Evolutionary conservation across 2,329 filamentous ascomycete species (phyloP).

Genomic region (Claviceps capensis): DNA sequence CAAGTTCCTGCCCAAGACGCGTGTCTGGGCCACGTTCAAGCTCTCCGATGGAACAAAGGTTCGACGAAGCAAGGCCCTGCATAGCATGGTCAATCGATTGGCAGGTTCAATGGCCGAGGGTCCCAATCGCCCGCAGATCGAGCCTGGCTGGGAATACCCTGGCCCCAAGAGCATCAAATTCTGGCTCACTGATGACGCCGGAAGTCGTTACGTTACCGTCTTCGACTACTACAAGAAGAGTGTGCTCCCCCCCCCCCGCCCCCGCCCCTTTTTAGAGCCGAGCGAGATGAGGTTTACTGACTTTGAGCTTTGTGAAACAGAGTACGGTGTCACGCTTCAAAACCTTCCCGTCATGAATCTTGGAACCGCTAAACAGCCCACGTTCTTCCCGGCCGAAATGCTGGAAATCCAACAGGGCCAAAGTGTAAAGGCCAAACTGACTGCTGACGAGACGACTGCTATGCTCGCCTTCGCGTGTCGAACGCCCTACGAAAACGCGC

Average conservation of each 20-base stretch:
- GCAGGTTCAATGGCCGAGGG: slow-evolving; percentile 5
- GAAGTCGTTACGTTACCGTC: slow-evolving; percentile 22
- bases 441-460: slow-evolving; percentile 41
- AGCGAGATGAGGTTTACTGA: neutral
- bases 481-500: slow-evolving; percentile 49
- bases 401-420: slow-evolving; percentile 54
- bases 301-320: slow-evolving; percentile 10
- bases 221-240: slow-evolving; percentile 30
- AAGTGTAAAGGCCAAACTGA: slow-evolving; percentile 44
- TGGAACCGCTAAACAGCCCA: slow-evolving; percentile 40
- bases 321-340: slow-evolving; percentile 21
- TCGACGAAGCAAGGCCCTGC: slow-evolving; percentile 16
- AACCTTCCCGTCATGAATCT: slow-evolving; percentile 52
- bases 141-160: slow-evolving; percentile 13
- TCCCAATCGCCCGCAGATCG: slow-evolving; percentile 13
- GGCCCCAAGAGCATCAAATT: slow-evolving; percentile 21
- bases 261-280: neutral
- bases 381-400: slow-evolving; percentile 53
- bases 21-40: slow-evolving; percentile 20
- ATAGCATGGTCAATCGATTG: slow-evolving; percentile 16
- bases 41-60: slow-evolving; percentile 19
- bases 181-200: slow-evolving; percentile 14
- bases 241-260: slow-evolving; percentile 16
- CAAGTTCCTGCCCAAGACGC: slow-evolving; percentile 25
- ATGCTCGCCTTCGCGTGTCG: slow-evolving; percentile 67